phyloP scores from a whole-genome alignment of 176 grass and related monocot species.

The Miscanthus lutarioriparius region DNA sequence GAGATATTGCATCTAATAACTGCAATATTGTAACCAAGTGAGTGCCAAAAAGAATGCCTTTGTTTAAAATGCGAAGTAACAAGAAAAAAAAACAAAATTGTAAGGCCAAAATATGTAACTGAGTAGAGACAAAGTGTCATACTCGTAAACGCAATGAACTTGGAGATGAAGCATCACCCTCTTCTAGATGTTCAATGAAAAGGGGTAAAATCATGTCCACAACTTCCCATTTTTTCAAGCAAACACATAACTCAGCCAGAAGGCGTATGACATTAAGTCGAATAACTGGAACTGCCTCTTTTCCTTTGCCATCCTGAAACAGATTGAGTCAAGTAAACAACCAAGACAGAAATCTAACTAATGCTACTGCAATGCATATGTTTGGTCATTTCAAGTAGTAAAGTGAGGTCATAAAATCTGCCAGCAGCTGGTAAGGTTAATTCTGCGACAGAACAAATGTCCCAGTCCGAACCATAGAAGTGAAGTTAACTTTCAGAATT shows the following conservation, averaged over 20 bases:
- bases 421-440: constrained; percentile 20
- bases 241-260: constrained; percentile 84
- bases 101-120: constrained; percentile 27
- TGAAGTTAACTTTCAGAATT: neutral
- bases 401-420: constrained; percentile 21
- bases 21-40: constrained; percentile 50
- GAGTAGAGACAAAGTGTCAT: constrained; percentile 46
- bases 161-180: constrained; percentile 92
- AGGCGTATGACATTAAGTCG: constrained; percentile 88
- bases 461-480: neutral
- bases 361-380: constrained; percentile 35
- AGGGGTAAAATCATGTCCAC: constrained; percentile 99
- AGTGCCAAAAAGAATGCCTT: constrained; percentile 23
- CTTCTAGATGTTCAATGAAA: constrained; percentile 98
- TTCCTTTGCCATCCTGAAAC: constrained; percentile 91
- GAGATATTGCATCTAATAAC: constrained; percentile 96
- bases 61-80: constrained; percentile 15
- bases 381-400: constrained; percentile 25
- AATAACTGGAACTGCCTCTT: constrained; percentile 73
- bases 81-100: constrained; percentile 19
- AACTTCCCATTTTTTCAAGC: constrained; percentile 96
- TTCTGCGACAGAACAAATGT: constrained; percentile 23
- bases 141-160: constrained; percentile 88
- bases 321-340: constrained; percentile 35
- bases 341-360: constrained; percentile 33